phyloP scores from a whole-genome alignment of 1,284 basidiomycete species.

The Inonotus hispidus region DNA sequence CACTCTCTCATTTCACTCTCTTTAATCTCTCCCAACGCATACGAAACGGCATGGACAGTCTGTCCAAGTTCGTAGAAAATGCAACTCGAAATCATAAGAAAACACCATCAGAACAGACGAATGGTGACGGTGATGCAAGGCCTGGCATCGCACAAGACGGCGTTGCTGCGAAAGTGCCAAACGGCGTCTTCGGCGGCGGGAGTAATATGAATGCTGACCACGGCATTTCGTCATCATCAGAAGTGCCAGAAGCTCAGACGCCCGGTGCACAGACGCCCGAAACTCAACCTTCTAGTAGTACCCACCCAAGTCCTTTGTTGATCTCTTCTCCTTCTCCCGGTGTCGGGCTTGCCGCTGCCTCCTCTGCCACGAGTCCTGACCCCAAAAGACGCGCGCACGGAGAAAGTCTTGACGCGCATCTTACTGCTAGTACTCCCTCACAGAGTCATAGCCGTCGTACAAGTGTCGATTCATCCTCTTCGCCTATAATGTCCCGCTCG shows the following conservation, averaged over 20 bases:
- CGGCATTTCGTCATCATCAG: not conserved
- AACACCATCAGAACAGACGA: not conserved
- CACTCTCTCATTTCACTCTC: not conserved
- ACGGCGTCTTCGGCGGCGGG: not conserved
- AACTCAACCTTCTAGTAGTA: not conserved
- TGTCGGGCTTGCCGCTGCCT: not conserved
- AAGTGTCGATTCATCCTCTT: not conserved
- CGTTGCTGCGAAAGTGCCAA: not conserved
- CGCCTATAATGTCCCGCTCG: conserved; percentile 7
- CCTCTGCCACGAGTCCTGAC: not conserved
- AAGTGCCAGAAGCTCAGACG: not conserved
- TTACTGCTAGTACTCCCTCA: not conserved
- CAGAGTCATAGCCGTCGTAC: not conserved
- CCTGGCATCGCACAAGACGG: not conserved
- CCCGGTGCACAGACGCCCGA: not conserved
- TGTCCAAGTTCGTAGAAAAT: conserved; percentile 8
- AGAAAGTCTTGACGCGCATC: not conserved
- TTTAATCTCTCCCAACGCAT: not conserved
- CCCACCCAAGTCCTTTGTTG: not conserved
- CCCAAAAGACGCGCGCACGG: not conserved
- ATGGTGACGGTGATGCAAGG: not conserved
- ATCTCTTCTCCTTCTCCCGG: not conserved
- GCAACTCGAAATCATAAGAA: not conserved
- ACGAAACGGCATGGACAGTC: not conserved
- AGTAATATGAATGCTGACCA: not conserved